phyloP scores from a whole-genome alignment of 2,329 filamentous ascomycete genomes.

The Cephalotrichum gorgonifer region DNA sequence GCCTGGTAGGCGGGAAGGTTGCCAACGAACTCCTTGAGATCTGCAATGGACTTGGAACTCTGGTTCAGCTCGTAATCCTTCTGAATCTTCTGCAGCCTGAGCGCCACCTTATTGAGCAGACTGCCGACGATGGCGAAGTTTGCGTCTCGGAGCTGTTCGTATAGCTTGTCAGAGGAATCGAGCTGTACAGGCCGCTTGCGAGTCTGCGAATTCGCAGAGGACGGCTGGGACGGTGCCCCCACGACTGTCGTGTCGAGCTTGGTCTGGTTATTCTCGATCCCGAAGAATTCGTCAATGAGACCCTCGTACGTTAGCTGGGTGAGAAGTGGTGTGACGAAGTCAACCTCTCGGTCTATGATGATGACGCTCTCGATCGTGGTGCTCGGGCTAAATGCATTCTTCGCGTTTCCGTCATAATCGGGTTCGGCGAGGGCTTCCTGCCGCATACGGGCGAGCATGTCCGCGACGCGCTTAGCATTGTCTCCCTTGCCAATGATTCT shows the following conservation, averaged over 20 bases:
- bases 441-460: conserved; percentile 81
- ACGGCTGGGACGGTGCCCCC: conserved; percentile 57
- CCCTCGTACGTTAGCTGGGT: conserved; percentile 97
- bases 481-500: conserved; percentile 93
- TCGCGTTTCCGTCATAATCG: conserved; percentile 50
- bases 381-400: conserved; percentile 70
- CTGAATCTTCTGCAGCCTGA: conserved; percentile 73
- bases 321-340: conserved; percentile 82
- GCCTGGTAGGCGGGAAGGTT: conserved; percentile 87
- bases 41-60: conserved; percentile 75
- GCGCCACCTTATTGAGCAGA: conserved; percentile 80
- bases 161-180: conserved; percentile 82
- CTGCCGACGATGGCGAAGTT: conserved; percentile 94
- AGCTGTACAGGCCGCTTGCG: conserved; percentile 81
- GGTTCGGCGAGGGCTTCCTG: conserved; percentile 79
- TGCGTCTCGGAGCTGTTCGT: conserved; percentile 74
- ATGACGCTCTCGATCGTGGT: conserved; percentile 82
- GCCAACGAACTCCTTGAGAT: conserved; percentile 90
- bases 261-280: conserved; percentile 83
- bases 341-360: conserved; percentile 89
- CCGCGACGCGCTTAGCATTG: conserved; percentile 78
- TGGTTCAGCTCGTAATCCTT: conserved; percentile 85
- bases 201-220: conserved; percentile 45
- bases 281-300: conserved; percentile 85
- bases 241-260: conserved; percentile 88